Evolutionary conservation across 148 eudicot genomes (phyloP).

Genomic region (Beta vulgaris): DNA sequence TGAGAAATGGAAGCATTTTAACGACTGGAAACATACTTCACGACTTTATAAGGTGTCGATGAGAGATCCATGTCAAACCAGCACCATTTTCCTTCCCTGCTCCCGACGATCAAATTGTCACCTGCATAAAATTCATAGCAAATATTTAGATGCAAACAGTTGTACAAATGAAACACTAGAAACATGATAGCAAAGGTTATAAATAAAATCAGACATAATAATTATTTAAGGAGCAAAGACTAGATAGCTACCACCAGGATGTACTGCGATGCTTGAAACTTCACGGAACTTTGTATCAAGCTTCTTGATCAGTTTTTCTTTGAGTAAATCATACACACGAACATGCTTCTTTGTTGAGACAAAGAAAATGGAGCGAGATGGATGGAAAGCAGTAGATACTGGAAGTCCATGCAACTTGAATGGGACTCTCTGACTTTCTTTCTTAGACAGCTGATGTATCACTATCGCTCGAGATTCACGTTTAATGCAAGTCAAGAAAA

Average conservation of each 20-base stretch:
- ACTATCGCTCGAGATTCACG: constrained; percentile 81
- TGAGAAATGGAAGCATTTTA: neutral
- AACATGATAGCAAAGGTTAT: neutral
- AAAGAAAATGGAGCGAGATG: constrained; percentile 72
- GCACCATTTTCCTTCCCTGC: constrained; percentile 89
- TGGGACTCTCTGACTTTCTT: constrained; percentile 58
- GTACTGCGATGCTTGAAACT: constrained; percentile 77
- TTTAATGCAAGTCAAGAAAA: constrained; percentile 63
- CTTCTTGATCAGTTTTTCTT: constrained; percentile 74
- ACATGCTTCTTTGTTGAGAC: constrained; percentile 81
- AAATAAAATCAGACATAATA: neutral
- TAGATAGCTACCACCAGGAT: constrained; percentile 76
- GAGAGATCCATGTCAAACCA: constrained; percentile 99
- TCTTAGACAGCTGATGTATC: constrained; percentile 87
- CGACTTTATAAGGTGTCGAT: constrained; percentile 61
- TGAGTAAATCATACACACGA: constrained; percentile 83
- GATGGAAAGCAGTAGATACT: constrained; percentile 84
- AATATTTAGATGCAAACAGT: neutral
- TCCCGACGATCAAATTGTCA: constrained; percentile 92
- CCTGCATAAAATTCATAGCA: constrained; percentile 47
- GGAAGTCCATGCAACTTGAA: constrained; percentile 92
- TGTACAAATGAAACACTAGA: neutral
- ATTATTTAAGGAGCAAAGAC: neutral
- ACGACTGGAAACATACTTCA: constrained; percentile 50
- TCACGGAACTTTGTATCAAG: constrained; percentile 81